phyloP scores from a whole-genome alignment of 2,329 filamentous ascomycete species.

The Venturia asperata region DNA sequence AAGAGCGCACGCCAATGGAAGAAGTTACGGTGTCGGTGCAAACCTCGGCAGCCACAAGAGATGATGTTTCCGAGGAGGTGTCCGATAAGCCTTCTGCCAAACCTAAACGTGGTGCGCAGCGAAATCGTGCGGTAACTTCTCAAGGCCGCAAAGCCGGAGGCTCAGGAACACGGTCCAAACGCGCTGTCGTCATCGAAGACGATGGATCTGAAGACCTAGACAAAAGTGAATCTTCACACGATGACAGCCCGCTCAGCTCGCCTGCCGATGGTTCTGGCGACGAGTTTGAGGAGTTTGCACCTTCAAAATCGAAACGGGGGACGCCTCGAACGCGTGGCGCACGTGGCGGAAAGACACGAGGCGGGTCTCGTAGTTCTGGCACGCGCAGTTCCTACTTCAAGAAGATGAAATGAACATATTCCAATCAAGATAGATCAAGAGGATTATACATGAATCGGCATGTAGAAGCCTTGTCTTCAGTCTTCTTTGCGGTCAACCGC shows the following conservation, averaged over 20 bases:
- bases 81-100: neutral
- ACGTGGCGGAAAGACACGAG: neutral
- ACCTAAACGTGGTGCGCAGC: neutral
- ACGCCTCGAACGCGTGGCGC: neutral
- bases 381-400: conserved; percentile 9
- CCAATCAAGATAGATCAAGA: neutral
- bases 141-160: neutral
- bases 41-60: neutral
- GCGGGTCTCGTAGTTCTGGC: neutral
- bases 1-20: neutral
- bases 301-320: neutral
- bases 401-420: neutral
- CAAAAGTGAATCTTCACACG: neutral
- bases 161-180: neutral
- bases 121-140: neutral
- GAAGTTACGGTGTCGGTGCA: neutral
- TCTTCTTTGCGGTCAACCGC: too few relatives aligned
- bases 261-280: neutral
- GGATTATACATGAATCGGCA: neutral
- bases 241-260: neutral
- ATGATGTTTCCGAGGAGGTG: neutral
- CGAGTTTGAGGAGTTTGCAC: neutral
- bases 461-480: too few relatives aligned
- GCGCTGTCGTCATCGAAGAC: neutral
- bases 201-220: neutral